phyloP scores from a whole-genome alignment of 768 basidiomycete genomes.

The Lactarius evosmus region DNA sequence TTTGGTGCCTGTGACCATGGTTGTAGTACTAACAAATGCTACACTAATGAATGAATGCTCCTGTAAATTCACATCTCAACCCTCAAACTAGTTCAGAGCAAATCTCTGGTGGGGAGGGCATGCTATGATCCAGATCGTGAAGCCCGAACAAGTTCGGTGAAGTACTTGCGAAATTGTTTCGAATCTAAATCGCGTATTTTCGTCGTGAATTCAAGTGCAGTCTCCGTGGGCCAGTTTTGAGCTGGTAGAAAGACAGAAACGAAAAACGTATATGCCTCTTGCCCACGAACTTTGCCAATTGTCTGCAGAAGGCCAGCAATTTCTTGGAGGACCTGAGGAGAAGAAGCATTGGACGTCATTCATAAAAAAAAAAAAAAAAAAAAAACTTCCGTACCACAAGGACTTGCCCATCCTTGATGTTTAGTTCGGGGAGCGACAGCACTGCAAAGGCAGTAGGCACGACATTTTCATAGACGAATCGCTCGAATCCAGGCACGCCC shows the following conservation, averaged over 20 bases:
- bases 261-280: conserved; percentile 82
- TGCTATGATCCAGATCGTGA: conserved; percentile 44
- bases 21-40: conserved; percentile 14
- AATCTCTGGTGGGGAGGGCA: background rate
- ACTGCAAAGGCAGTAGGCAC: conserved; percentile 82
- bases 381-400: conserved; percentile 56
- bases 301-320: conserved; percentile 82
- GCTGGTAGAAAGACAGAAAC: conserved; percentile 78
- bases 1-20: background rate
- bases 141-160: conserved; percentile 76
- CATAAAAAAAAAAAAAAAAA: conserved; percentile 2
- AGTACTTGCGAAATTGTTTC: conserved; percentile 81
- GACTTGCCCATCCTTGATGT: conserved; percentile 85
- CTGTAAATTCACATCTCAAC: background rate
- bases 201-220: conserved; percentile 70
- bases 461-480: conserved; percentile 84
- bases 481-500: conserved; percentile 84
- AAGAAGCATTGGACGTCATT: background rate
- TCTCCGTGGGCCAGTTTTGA: conserved; percentile 80
- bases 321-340: conserved; percentile 76
- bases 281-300: conserved; percentile 70
- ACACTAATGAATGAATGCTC: conserved; percentile 9
- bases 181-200: conserved; percentile 72
- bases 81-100: conserved; percentile 1
- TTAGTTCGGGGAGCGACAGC: conserved; percentile 74